These are phyloP conservation scores for Rhizomucor pusillus DNA, from an alignment of 371 early-diverging fungal species.

Conservation along the genomic window DNA sequence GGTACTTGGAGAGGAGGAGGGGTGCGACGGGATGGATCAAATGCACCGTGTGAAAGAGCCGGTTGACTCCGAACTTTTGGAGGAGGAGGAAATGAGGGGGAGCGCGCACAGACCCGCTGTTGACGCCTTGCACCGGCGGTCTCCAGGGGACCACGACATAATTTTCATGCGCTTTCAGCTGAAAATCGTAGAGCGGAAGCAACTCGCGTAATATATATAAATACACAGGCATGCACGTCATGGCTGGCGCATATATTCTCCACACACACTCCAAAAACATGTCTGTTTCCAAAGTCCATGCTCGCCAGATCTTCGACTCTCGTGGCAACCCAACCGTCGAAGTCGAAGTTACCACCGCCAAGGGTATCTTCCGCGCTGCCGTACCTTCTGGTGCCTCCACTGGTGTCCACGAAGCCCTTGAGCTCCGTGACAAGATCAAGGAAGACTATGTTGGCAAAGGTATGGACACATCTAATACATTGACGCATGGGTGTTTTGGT, in stretches of 20 bases:
- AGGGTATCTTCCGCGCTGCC: slow-evolving; percentile 93
- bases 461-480: slow-evolving; percentile 22
- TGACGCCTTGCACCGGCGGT: too few species aligned
- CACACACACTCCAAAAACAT: slow-evolving; percentile 6
- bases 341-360: slow-evolving; percentile 94
- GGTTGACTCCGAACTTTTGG: too few species aligned
- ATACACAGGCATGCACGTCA: not conserved
- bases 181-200: too few species aligned
- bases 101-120: too few species aligned
- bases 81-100: too few species aligned
- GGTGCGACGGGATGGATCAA: too few species aligned
- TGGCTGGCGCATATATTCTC: too few species aligned
- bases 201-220: not conserved
- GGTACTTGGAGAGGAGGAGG: too few species aligned
- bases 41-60: too few species aligned
- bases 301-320: slow-evolving; percentile 99
- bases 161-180: slow-evolving; percentile 1
- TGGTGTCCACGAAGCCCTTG: slow-evolving; percentile 98
- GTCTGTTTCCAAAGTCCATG: slow-evolving; percentile 81
- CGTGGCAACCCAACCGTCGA: slow-evolving; percentile 99
- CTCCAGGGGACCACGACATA: not conserved
- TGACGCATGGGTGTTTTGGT: not conserved
- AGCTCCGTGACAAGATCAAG: slow-evolving; percentile 93
- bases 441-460: slow-evolving; percentile 93
- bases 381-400: slow-evolving; percentile 99